Percentiles rank a stretch among this genome's conserved stretches.
phyloP scores from a whole-genome alignment of 176 grass and related monocot species.

The Typha latifolia region DNA sequence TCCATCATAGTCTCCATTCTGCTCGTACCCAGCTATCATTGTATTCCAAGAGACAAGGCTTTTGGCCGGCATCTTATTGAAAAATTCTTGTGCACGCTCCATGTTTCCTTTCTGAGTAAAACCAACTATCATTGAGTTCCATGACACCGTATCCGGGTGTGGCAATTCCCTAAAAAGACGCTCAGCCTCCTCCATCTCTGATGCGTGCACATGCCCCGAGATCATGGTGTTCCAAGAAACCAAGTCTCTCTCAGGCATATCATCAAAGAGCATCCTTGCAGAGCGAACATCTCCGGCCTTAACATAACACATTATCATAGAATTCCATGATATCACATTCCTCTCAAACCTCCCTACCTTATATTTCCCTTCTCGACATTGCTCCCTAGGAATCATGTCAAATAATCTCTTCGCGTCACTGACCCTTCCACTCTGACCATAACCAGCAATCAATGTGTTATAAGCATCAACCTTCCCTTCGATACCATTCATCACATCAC shows the following conservation, averaged over 20 bases:
- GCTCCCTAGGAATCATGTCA: conserved; percentile 41
- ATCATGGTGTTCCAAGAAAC: conserved; percentile 73
- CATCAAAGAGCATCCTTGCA: conserved; percentile 50
- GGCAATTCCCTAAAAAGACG: conserved; percentile 42
- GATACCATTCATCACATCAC: conserved; percentile 12
- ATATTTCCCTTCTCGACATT: not conserved
- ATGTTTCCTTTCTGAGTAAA: conserved; percentile 43
- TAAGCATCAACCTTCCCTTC: conserved; percentile 44
- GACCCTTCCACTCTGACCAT: conserved; percentile 44
- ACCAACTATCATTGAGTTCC: conserved; percentile 65
- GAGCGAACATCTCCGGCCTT: conserved; percentile 33
- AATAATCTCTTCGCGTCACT: conserved; percentile 43
- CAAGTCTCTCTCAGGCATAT: conserved; percentile 47
- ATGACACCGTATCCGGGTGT: conserved; percentile 43
- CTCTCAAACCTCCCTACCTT: conserved; percentile 27
- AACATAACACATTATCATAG: conserved; percentile 63
- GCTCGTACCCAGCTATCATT: conserved; percentile 68
- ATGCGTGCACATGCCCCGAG: conserved; percentile 30
- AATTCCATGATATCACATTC: conserved; percentile 65
- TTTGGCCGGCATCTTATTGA: conserved; percentile 43
- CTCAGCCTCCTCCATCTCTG: conserved; percentile 41
- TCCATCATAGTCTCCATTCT: conserved; percentile 39
- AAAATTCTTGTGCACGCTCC: conserved; percentile 32
- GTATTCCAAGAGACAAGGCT: conserved; percentile 56
- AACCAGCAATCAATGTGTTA: conserved; percentile 56